Evolutionary conservation across 2,329 filamentous ascomycete genomes (phyloP), one percentile per base, ranked within the genome.

Genomic region (Pseudonectria buxi): DNA sequence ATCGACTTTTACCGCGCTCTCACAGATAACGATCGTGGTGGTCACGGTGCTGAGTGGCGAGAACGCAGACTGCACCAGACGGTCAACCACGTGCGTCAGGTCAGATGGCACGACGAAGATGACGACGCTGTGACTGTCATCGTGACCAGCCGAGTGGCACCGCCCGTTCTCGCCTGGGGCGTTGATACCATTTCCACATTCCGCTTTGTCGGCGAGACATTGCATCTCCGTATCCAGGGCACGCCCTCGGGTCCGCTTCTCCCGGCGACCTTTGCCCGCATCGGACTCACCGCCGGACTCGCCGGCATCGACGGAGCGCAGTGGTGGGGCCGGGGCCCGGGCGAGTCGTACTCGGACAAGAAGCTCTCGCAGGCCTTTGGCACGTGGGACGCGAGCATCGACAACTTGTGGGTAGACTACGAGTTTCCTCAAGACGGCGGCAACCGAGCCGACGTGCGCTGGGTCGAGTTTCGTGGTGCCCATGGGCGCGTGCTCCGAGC

Each of bases 301-400:
- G 57, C 31, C 31, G 61, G 45, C 13, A 56, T 68, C 15, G 51
- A 59, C 4, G 46, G 51, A 4, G 69, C 65, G 1, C 56, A 61
- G n/a, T 86, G 81, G 81, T 83, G 78, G 48, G 81, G 81, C 5
- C 72, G 76, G 4, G 82, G 82, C 0, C 77, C 78, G 0, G 76
- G 76, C 3, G 79, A 84, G 54, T 74, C 68, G 10, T 86, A 85
- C 61, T 61, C 63, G 12, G 82, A 86, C 59, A 80, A 72, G 62
- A 82, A 83, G 54, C 53, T 66, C 10, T 71, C 74, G 4, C 78
- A 83, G 51, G 56, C 59, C 1, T 58, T 82, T 4, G 79, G 76
- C 6, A 71, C 68, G 32, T 78, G 68, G 59, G 61, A 62, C 3
- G 47, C 54, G 10, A 47, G 46, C 1, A 59, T 78, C 2, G 69